These are phyloP conservation scores for Camellia japonica DNA, from an alignment of 148 eudicot genomes.

Conservation along the genomic window DNA sequence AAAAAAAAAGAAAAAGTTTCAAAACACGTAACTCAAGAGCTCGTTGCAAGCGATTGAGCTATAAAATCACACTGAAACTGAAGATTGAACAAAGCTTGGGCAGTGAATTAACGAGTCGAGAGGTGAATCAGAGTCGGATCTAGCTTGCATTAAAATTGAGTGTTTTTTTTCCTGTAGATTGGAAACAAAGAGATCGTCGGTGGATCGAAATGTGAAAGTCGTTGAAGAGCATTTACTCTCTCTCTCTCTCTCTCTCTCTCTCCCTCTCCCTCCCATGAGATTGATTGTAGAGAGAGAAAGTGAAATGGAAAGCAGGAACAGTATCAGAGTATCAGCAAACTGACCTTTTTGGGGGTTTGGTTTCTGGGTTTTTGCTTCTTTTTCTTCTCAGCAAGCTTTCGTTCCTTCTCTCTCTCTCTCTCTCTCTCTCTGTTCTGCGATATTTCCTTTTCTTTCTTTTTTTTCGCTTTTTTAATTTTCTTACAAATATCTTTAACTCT, in stretches of 20 bases:
- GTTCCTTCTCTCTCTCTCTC: conserved; percentile 23
- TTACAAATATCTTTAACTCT: neutral
- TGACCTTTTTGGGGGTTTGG: conserved; percentile 8
- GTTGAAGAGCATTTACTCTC: neutral
- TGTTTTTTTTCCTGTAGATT: neutral
- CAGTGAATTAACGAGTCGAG: neutral
- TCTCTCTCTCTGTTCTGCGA: conserved; percentile 7
- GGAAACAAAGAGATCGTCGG: conserved; percentile 14
- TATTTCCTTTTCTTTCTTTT: neutral
- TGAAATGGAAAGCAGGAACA: conserved; percentile 9
- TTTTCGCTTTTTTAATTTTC: neutral
- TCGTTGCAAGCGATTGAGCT: neutral
- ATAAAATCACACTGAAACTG: neutral
- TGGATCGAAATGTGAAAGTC: neutral
- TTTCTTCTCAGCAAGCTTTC: conserved; percentile 43
- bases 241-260: neutral
- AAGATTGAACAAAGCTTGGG: neutral
- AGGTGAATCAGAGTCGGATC: conserved; percentile 11
- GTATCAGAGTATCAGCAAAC: conserved; percentile 8
- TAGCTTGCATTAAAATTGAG: neutral
- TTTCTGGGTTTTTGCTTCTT: conserved; percentile 17
- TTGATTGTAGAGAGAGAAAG: conserved; percentile 13
- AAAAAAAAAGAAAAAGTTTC: conserved; percentile 1
- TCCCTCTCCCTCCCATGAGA: neutral
- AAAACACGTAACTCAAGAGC: neutral